Evolutionary conservation across 163 green algal genomes (phyloP).

Genomic region (Scenedesmus sp.): DNA sequence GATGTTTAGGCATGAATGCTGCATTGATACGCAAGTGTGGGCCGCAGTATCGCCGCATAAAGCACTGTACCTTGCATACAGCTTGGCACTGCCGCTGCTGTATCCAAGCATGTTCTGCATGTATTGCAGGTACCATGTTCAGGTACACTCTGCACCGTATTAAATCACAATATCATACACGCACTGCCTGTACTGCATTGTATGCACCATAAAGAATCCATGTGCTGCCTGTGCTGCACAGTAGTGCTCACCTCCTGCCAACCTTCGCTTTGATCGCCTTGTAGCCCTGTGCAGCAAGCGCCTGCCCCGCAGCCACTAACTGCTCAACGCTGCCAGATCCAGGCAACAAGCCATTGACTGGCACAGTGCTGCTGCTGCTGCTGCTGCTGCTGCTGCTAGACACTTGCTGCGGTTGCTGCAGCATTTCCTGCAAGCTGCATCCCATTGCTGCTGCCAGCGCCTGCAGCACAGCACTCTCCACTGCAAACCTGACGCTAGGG

Average conservation of each 20-base stretch:
- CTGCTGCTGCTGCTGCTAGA: constrained; percentile 24
- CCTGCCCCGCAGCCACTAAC: constrained; percentile 51
- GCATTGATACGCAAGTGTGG: too few relatives aligned
- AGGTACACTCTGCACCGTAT: not conserved
- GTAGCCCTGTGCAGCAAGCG: constrained; percentile 73
- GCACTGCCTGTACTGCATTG: not conserved
- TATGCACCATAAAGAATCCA: too few relatives aligned
- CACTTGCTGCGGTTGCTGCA: constrained; percentile 37
- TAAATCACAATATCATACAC: too few relatives aligned
- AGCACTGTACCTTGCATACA: too few relatives aligned
- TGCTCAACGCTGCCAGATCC: constrained; percentile 47
- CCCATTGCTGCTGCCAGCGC: constrained; percentile 69
- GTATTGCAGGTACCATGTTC: too few relatives aligned
- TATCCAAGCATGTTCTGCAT: too few relatives aligned
- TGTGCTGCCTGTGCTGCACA: not conserved
- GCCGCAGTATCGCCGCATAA: too few relatives aligned
- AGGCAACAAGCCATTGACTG: constrained; percentile 71
- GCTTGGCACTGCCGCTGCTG: too few relatives aligned
- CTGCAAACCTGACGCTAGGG: constrained; percentile 65
- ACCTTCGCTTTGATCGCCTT: constrained; percentile 93
- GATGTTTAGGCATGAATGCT: not conserved
- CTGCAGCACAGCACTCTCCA: constrained; percentile 87
- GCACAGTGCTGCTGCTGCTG: not conserved
- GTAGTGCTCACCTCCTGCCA: constrained; percentile 52
- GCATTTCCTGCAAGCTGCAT: constrained; percentile 51